Evolutionary conservation across 2,329 filamentous ascomycete species (phyloP).

Genomic region (Tricladium varicosporioides): DNA sequence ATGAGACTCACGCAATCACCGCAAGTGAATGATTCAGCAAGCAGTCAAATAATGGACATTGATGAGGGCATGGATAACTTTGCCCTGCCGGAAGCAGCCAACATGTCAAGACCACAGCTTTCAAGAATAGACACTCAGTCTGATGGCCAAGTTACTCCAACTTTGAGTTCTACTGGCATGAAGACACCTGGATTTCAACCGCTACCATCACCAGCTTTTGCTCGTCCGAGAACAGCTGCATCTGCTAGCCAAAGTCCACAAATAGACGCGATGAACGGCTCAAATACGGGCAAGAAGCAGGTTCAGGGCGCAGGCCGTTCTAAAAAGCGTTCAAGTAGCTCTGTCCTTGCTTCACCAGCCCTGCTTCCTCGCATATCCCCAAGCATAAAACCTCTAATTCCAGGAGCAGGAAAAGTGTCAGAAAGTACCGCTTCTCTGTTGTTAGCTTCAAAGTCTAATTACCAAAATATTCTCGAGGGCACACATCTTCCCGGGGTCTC

Average conservation of each 20-base stretch:
- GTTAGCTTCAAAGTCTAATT: conserved; percentile 92
- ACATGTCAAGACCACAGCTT: conserved; percentile 47
- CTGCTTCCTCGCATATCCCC: conserved; percentile 87
- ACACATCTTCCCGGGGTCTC: conserved; percentile 86
- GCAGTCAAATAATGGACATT: conserved; percentile 46
- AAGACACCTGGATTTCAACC: conserved; percentile 38
- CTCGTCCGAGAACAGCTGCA: conserved; percentile 36
- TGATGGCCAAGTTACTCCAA: conserved; percentile 53
- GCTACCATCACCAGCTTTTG: conserved; percentile 45
- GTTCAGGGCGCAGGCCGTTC: conserved; percentile 53
- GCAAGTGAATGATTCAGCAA: conserved; percentile 33
- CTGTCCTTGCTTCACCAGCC: conserved; percentile 80
- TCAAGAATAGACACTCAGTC: conserved; percentile 51
- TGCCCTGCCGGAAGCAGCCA: conserved; percentile 70
- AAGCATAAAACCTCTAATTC: conserved; percentile 87
- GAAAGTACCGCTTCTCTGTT: conserved; percentile 68
- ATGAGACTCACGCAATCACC: conserved; percentile 64
- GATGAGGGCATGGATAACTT: conserved; percentile 61
- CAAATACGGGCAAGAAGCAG: conserved; percentile 49
- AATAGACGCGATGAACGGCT: conserved; percentile 50
- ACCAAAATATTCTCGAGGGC: conserved; percentile 94
- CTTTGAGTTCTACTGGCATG: conserved; percentile 40
- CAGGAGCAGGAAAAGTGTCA: conserved; percentile 53
- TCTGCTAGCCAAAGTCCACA: conserved; percentile 51
- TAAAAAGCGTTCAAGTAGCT: conserved; percentile 71